Evolutionary conservation across 768 basidiomycete species (phyloP), one percentile per base, ranked within the genome.

Genomic region (Hortiboletus flavorubellus): DNA sequence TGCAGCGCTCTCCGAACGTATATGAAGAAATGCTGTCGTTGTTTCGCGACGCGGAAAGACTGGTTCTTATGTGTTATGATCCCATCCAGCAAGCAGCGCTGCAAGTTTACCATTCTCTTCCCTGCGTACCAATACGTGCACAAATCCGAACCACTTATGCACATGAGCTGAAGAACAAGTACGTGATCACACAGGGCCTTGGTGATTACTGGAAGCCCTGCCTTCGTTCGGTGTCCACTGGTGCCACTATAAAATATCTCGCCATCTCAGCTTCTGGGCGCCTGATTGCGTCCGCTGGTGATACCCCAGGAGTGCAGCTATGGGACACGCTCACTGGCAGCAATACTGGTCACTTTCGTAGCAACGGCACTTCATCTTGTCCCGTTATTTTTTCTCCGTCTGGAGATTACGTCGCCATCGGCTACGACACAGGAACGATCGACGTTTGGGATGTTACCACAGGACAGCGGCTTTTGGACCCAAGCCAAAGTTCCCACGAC

Each of bases 241-340:
- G 50, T 21, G 15, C 21, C 37, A 8, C 38, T 12, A 34, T 65
- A 9, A 41, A 49, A 39, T 65, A 60, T 29, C 59, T 64, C 31
- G 55, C 52, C 18, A 51, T 58, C 43, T 63, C 57, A 58, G 23
- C 55, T 51, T 59, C 60, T 40, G 64, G 64, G 12, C 49, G 49
- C 10, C 39, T 57, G 37, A 58, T 62, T 29, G 64, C 63, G 8
- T 59, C 64, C 7, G 61, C 56, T 30, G 57, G 57, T 39, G 54
- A 43, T 15, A 30, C 26, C 11, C 88, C 91, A 60, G 60, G 60
- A 38, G 61, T 65, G 34, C 61, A 62, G 23, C n/a, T 65, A 21
- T 65, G 64, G 64, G 61, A 64, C 34, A 30, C 23, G 31, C 43
- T 60, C 33, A 63, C 53, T 21, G 62, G 62, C 3, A 55, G 14